A percentile compares a stretch with the other conserved stretches of the same genome.
These are phyloP conservation scores for Lentinula lateritia DNA, from an alignment of 768 basidiomycete genomes.

Conservation along the genomic window DNA sequence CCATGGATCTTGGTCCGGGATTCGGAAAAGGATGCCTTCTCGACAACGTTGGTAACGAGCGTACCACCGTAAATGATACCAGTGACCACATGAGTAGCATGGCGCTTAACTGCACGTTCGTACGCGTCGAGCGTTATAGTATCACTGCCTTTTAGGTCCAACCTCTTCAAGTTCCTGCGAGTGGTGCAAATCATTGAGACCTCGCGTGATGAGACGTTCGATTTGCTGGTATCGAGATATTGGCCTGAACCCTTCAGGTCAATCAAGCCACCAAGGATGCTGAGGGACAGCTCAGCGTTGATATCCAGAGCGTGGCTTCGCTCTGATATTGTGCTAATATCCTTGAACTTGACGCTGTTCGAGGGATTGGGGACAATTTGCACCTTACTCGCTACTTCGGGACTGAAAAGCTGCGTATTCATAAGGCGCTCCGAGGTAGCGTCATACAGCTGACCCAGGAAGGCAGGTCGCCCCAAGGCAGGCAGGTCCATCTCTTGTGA, in stretches of 20 bases:
- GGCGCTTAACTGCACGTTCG: not conserved
- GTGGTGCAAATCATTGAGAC: conserved; percentile 6
- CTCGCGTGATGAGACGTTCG: conserved; percentile 4
- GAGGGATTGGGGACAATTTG: not conserved
- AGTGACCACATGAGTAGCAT: conserved; percentile 14
- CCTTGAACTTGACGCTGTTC: not conserved
- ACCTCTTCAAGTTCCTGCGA: conserved; percentile 2
- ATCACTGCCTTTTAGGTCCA: not conserved
- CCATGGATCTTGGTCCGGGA: not conserved
- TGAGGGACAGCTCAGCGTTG: not conserved
- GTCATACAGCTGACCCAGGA: not conserved
- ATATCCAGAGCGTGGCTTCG: too few species aligned
- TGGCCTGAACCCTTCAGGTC: conserved; percentile 4
- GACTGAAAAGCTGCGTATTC: too few species aligned
- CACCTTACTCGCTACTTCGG: not conserved
- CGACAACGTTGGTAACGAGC: conserved; percentile 7
- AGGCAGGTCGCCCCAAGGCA: not conserved
- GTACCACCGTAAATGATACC: conserved; percentile 13
- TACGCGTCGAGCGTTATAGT: not conserved
- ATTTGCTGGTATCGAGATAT: conserved; percentile 9
- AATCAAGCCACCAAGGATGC: not conserved
- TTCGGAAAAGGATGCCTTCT: not conserved
- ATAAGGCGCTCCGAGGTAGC: not conserved
- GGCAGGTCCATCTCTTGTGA: not conserved
- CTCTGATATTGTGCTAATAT: too few species aligned